Percentiles rank a stretch among this genome's conserved stretches.
Evolutionary conservation across 148 eudicot species (phyloP).

Genomic region (Rhododendron simsii): DNA sequence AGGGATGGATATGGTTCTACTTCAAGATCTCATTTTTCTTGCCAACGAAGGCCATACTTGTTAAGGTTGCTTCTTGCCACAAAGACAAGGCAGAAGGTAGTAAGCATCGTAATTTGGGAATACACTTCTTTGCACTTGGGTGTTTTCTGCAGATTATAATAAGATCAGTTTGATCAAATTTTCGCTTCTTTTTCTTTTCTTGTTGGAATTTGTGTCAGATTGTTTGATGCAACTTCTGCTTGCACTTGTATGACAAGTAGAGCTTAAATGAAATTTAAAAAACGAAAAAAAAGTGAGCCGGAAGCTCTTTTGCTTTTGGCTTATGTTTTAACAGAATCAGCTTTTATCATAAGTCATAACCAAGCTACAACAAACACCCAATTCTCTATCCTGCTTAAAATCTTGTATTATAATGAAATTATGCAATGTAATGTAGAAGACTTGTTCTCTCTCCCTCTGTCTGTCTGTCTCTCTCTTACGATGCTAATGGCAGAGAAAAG

Average conservation of each 20-base stretch:
- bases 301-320: neutral
- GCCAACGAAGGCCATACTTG: constrained; percentile 20
- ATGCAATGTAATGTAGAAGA: neutral
- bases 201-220: neutral
- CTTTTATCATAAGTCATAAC: neutral
- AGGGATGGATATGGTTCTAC: constrained; percentile 23
- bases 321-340: neutral
- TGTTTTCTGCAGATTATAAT: neutral
- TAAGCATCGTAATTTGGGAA: neutral
- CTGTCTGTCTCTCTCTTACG: neutral
- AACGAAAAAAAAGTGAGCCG: neutral
- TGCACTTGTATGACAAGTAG: no score
- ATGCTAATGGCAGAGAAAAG: constrained; percentile 25
- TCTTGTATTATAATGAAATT: neutral
- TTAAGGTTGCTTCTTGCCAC: constrained; percentile 23
- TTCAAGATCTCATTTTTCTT: constrained; percentile 23
- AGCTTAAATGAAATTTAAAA: neutral
- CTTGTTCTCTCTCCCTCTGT: neutral
- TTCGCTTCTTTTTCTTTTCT: neutral
- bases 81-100: constrained; percentile 26
- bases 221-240: neutral
- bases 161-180: neutral
- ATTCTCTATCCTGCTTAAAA: neutral
- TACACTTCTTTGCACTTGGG: neutral
- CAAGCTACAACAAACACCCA: neutral